A percentile compares a stretch with the other conserved stretches of the same genome.
phyloP scores from a whole-genome alignment of 2,329 filamentous ascomycete genomes.

The Scopulariopsis brevicaulis region DNA sequence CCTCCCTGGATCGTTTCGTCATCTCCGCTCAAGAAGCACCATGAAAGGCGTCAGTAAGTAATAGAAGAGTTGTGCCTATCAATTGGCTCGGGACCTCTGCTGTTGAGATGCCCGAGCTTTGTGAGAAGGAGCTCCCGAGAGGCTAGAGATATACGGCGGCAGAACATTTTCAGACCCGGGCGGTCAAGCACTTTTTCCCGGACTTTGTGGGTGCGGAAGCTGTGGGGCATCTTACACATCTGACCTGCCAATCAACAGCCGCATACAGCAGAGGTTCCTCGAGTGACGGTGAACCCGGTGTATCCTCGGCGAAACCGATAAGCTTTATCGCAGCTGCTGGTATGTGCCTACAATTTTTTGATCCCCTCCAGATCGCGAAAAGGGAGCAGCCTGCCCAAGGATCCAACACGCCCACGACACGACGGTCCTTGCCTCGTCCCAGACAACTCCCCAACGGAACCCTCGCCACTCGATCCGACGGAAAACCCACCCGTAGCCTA shows the following conservation, averaged over 20 bases:
- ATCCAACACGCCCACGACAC: neutral
- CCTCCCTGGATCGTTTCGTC: neutral
- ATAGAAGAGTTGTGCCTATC: neutral
- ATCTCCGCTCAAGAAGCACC: neutral
- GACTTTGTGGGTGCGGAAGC: neutral
- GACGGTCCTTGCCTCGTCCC: neutral
- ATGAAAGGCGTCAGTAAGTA: neutral
- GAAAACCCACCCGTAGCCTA: conserved; percentile 6
- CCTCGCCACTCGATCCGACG: neutral
- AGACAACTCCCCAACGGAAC: neutral
- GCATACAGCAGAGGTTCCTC: neutral
- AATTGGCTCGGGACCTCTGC: neutral
- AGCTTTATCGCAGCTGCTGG: conserved; percentile 3
- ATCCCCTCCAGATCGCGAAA: conserved; percentile 1
- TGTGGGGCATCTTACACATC: neutral
- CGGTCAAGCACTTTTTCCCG: conserved; percentile 1
- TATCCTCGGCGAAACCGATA: conserved; percentile 5
- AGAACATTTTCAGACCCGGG: conserved; percentile 2
- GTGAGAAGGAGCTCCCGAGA: neutral
- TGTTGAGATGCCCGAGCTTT: neutral
- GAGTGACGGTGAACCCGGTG: neutral
- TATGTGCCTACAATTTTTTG: conserved; percentile 2
- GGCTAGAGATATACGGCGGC: neutral
- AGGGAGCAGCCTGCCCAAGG: neutral
- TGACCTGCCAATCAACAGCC: neutral